Percentiles rank a stretch among this genome's conserved stretches.
Evolutionary conservation across 441 rosid species (phyloP).

Genomic region (Kokia cookei): DNA sequence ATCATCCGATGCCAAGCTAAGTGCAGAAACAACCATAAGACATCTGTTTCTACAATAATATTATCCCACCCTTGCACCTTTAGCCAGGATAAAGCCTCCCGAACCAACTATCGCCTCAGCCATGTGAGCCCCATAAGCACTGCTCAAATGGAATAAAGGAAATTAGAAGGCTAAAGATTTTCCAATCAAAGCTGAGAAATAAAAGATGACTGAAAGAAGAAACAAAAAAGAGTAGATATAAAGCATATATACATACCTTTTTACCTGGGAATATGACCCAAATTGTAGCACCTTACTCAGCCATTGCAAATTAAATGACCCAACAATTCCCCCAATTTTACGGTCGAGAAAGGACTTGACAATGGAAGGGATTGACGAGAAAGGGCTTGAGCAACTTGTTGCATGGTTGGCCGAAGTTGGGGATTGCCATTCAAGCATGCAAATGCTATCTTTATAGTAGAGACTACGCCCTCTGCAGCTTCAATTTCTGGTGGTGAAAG

Average conservation of each 20-base stretch:
- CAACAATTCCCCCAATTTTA: not conserved
- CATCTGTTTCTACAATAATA: too few relatives aligned
- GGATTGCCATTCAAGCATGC: slow-evolving; percentile 24
- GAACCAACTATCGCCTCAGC: too few relatives aligned
- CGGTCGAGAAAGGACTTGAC: not conserved
- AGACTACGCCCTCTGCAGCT: slow-evolving; percentile 15
- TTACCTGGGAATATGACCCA: not conserved
- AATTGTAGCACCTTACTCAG: not conserved
- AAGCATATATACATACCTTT: not conserved
- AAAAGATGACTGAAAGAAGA: too few relatives aligned
- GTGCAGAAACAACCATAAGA: too few relatives aligned
- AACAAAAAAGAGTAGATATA: not conserved
- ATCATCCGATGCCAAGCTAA: too few relatives aligned
- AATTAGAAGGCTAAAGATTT: too few relatives aligned
- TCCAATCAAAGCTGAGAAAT: too few relatives aligned
- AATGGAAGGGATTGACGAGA: not conserved
- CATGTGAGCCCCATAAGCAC: too few relatives aligned
- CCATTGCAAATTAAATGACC: not conserved
- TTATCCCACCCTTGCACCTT: too few relatives aligned
- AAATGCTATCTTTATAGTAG: slow-evolving; percentile 22
- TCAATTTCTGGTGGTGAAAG: slow-evolving; percentile 18
- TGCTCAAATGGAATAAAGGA: too few relatives aligned
- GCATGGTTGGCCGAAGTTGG: not conserved
- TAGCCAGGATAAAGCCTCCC: too few relatives aligned
- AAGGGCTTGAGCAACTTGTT: not conserved